These are phyloP conservation scores for Tolypocladium tundrense DNA, from an alignment of 2,329 filamentous ascomycete genomes.

Conservation along the genomic window DNA sequence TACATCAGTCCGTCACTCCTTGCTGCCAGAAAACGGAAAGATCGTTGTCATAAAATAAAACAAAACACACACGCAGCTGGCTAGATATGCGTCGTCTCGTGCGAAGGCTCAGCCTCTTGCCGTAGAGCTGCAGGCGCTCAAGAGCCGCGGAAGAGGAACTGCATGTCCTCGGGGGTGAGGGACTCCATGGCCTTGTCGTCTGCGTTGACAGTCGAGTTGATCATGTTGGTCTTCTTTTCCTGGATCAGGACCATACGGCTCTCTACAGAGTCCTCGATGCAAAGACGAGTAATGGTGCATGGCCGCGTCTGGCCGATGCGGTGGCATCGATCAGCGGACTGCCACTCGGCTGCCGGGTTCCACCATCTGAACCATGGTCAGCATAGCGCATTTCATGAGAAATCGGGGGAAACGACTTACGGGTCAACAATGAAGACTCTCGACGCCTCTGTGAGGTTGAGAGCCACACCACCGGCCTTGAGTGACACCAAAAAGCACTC, in stretches of 20 bases:
- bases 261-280: constrained; percentile 95
- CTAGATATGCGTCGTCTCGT: neutral
- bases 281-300: constrained; percentile 87
- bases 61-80: no score
- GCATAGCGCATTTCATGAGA: neutral
- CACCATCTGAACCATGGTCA: constrained; percentile 62
- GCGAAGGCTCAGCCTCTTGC: neutral
- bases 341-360: constrained; percentile 99
- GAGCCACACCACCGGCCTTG: constrained; percentile 88
- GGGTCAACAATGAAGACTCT: constrained; percentile 94
- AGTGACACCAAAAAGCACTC: constrained; percentile 94
- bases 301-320: constrained; percentile 92
- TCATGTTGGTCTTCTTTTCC: constrained; percentile 98
- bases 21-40: neutral
- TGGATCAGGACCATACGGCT: constrained; percentile 90
- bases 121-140: neutral
- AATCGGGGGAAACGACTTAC: constrained; percentile 39
- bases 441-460: constrained; percentile 92
- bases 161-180: constrained; percentile 81
- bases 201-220: constrained; percentile 90
- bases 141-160: constrained; percentile 84
- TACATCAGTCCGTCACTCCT: neutral
- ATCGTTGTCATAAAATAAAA: neutral
- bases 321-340: constrained; percentile 87
- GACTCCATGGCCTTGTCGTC: constrained; percentile 87